These are phyloP conservation scores for Claviceps arundinis DNA, from an alignment of 2,329 filamentous ascomycete species.

Conservation along the genomic window DNA sequence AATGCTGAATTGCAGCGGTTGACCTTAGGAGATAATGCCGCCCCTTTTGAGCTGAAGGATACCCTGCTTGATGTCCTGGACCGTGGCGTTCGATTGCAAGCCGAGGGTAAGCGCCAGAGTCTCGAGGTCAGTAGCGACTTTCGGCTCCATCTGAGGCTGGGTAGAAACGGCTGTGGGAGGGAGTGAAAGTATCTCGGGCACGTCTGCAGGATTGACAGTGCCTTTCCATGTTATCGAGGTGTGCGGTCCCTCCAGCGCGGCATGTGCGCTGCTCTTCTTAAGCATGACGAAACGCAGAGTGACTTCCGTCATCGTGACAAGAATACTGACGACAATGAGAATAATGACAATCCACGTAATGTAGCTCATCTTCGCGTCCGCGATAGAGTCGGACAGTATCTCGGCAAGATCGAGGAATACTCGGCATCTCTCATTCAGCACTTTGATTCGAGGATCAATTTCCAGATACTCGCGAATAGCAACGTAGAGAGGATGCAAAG, in stretches of 20 bases:
- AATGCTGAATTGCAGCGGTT: neutral
- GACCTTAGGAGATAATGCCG: neutral
- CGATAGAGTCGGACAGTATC: slow-evolving; percentile 83
- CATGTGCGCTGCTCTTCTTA: slow-evolving; percentile 13
- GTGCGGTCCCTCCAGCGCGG: slow-evolving; percentile 6
- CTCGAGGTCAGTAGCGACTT: slow-evolving; percentile 20
- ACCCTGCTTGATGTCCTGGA: slow-evolving; percentile 21
- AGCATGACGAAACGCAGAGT: slow-evolving; percentile 73
- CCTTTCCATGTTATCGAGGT: slow-evolving; percentile 9
- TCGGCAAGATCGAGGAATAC: slow-evolving; percentile 95
- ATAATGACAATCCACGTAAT: slow-evolving; percentile 99
- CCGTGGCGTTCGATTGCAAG: slow-evolving; percentile 19
- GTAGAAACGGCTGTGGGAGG: slow-evolving; percentile 5
- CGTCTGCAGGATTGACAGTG: slow-evolving; percentile 6
- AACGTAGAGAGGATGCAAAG: slow-evolving; percentile 82
- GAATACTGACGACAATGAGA: slow-evolving; percentile 79
- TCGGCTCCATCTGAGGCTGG: neutral
- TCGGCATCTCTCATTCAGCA: slow-evolving; percentile 90
- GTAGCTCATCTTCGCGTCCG: slow-evolving; percentile 85
- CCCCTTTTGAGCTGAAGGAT: slow-evolving; percentile 19
- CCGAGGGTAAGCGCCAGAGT: slow-evolving; percentile 22
- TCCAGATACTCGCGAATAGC: slow-evolving; percentile 96
- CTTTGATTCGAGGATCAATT: slow-evolving; percentile 89
- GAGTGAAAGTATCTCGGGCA: slow-evolving; percentile 10
- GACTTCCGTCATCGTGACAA: slow-evolving; percentile 84